phyloP scores from a whole-genome alignment of 1,139 yeast genomes.

The Insectozyma bohioensis region DNA sequence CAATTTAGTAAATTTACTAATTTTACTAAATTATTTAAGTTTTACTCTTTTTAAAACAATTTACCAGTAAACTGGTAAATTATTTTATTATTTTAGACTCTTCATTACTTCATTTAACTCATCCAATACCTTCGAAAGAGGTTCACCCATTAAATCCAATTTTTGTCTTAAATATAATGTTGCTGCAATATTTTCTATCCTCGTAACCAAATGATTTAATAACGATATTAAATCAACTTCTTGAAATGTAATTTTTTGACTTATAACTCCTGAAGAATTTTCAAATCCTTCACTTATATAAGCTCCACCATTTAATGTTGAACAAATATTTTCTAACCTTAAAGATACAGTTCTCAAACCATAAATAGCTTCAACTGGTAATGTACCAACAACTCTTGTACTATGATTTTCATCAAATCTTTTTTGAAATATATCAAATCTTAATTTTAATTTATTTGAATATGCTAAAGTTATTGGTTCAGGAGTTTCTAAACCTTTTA shows the following conservation, averaged over 20 bases:
- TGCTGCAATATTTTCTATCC: conserved; percentile 58
- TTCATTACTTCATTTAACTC: conserved; percentile 12
- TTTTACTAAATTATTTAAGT: background rate
- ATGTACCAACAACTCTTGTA: conserved; percentile 35
- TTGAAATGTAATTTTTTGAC: conserved; percentile 26
- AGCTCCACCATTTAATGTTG: conserved; percentile 32
- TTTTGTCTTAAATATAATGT: conserved; percentile 36
- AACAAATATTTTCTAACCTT: conserved; percentile 50
- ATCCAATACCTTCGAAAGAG: conserved; percentile 26
- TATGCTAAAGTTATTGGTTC: conserved; percentile 80
- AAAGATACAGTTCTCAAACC: conserved; percentile 49
- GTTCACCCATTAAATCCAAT: conserved; percentile 28
- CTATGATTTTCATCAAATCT: conserved; percentile 19
- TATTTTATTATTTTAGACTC: background rate
- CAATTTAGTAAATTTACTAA: background rate
- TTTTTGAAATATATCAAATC: conserved; percentile 49
- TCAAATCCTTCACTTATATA: conserved; percentile 28
- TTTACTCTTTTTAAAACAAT: background rate
- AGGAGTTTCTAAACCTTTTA: conserved; percentile 93
- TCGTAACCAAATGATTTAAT: conserved; percentile 60
- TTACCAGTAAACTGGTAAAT: background rate
- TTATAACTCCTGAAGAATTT: conserved; percentile 23
- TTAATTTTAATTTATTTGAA: conserved; percentile 62
- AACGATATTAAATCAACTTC: conserved; percentile 45
- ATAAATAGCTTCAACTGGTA: conserved; percentile 46